These are phyloP conservation scores for Eucalyptus erythrocorys DNA, from an alignment of 345 rosid genomes.

Conservation along the genomic window DNA sequence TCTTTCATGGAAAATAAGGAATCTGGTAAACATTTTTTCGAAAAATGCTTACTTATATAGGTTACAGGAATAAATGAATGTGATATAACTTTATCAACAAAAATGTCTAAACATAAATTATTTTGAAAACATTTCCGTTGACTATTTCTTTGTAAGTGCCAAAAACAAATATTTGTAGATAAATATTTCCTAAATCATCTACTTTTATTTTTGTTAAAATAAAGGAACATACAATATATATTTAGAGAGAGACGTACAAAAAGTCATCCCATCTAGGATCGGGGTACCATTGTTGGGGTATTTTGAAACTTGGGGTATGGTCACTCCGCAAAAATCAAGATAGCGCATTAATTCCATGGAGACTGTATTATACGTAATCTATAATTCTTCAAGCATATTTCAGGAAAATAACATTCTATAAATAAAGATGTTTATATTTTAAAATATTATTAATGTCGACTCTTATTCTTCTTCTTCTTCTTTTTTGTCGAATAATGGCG, in stretches of 20 bases:
- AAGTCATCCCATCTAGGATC: neutral
- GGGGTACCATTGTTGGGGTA: neutral
- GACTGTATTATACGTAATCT: neutral
- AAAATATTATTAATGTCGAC: neutral
- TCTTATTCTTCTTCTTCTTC: no score
- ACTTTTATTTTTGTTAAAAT: neutral
- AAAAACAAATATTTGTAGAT: neutral
- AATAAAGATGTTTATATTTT: neutral
- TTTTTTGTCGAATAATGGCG: no score
- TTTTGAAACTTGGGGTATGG: neutral
- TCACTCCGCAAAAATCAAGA: neutral
- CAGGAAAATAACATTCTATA: neutral
- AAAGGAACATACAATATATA: neutral
- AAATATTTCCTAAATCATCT: neutral
- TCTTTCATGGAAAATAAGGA: neutral
- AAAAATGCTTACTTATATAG: neutral
- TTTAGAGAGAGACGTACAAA: neutral
- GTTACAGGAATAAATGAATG: neutral
- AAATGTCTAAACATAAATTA: neutral
- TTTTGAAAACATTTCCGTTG: accelerated
- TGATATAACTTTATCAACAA: neutral
- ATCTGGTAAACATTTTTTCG: neutral
- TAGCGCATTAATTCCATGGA: neutral
- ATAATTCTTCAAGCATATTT: neutral
- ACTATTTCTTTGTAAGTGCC: neutral